These are phyloP conservation scores for Monosporascus sp. DNA, from an alignment of 2,329 filamentous ascomycete genomes.

Conservation along the genomic window DNA sequence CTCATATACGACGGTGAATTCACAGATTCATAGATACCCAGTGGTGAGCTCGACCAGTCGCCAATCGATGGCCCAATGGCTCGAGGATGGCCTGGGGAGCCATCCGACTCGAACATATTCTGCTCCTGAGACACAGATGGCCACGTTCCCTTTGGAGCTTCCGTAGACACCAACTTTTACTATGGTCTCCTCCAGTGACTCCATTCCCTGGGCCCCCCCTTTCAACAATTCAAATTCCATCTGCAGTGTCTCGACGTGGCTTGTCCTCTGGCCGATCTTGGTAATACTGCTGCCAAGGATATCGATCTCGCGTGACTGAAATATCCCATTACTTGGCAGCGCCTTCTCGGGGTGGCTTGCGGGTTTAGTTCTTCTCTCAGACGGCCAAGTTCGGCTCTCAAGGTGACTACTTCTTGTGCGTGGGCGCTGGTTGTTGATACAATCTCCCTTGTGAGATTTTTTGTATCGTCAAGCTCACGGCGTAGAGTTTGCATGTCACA, in stretches of 20 bases:
- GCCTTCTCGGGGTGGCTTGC: slow-evolving; percentile 16
- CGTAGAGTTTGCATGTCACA: slow-evolving; percentile 4
- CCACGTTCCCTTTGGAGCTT: slow-evolving; percentile 3
- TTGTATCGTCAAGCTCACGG: slow-evolving; percentile 14
- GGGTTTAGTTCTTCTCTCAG: slow-evolving; percentile 24
- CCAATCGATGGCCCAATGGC: background rate
- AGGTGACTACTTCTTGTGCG: slow-evolving; percentile 24
- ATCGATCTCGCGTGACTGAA: slow-evolving; percentile 31
- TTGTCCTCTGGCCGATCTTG: slow-evolving; percentile 33
- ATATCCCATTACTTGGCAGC: slow-evolving; percentile 8
- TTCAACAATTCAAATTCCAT: slow-evolving; percentile 39
- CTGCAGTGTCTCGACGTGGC: slow-evolving; percentile 34
- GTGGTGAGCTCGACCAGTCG: slow-evolving; percentile 1
- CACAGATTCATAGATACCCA: background rate
- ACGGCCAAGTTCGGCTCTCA: slow-evolving; percentile 30
- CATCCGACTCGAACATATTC: background rate
- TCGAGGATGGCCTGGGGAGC: background rate
- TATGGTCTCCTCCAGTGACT: slow-evolving; percentile 13
- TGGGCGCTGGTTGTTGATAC: slow-evolving; percentile 19
- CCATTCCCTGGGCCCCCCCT: slow-evolving; percentile 30
- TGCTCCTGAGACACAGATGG: background rate
- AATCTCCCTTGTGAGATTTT: slow-evolving; percentile 18
- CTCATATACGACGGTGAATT: slow-evolving; percentile 1
- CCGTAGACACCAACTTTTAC: background rate
- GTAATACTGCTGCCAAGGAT: slow-evolving; percentile 34